Conservation (phyloP, 345 rosid species). For the Gossypium sturtianum region DNA sequence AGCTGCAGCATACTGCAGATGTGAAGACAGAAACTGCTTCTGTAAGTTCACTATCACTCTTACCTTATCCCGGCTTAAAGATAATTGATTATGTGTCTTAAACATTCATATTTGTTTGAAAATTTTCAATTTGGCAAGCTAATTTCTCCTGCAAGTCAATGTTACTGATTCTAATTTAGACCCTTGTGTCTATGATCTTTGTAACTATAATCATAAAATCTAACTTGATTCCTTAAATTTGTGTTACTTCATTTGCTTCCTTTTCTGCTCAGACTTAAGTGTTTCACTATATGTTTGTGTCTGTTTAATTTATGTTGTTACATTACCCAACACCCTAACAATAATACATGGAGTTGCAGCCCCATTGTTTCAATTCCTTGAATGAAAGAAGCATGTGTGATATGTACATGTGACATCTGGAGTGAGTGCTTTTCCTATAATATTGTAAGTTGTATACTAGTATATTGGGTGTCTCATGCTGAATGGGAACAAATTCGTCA, state of each 20-base stretch:
- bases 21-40: conserved; percentile 41
- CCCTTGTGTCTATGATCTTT: background rate
- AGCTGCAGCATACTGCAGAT: conserved; percentile 60
- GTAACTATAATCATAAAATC: background rate
- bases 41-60: conserved; percentile 25
- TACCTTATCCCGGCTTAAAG: background rate
- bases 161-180: background rate
- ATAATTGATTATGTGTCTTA: background rate
- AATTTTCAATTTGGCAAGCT: conserved; percentile 2
- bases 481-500: background rate
- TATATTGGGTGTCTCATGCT: background rate
- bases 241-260: background rate
- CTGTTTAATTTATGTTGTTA: background rate
- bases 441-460: background rate
- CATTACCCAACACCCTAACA: background rate
- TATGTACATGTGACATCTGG: background rate
- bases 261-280: background rate
- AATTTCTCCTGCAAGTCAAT: background rate
- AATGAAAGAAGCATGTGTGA: background rate
- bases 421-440: background rate
- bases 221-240: background rate
- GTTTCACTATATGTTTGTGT: background rate
- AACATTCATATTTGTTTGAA: background rate
- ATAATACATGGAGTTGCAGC: background rate
- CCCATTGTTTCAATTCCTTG: background rate